phyloP scores from a whole-genome alignment of 495 filamentous ascomycete genomes.

The Paragyromitra xinjiangensis region DNA sequence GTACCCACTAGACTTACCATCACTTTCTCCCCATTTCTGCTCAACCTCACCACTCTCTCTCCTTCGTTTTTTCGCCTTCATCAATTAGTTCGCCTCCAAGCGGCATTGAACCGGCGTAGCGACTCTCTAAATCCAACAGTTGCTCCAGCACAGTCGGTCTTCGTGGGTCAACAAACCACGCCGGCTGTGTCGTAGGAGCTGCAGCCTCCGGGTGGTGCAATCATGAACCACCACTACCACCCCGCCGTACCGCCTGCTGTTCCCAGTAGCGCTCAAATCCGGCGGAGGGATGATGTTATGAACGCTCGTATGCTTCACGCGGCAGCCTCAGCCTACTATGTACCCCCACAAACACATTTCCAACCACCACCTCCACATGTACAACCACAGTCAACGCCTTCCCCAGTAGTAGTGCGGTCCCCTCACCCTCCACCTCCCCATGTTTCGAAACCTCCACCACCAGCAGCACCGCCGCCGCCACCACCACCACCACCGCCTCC shows the following conservation, averaged over 20 bases:
- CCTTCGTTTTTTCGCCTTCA: not conserved
- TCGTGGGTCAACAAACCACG: slow-evolving; percentile 52
- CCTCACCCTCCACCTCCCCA: slow-evolving; percentile 36
- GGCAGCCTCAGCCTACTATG: slow-evolving; percentile 42
- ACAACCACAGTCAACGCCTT: slow-evolving; percentile 25
- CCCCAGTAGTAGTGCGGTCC: slow-evolving; percentile 40
- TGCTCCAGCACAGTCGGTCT: slow-evolving; percentile 54
- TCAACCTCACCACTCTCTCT: not conserved
- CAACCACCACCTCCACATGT: slow-evolving; percentile 27
- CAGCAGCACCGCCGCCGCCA: slow-evolving; percentile 37
- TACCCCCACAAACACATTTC: slow-evolving; percentile 39
- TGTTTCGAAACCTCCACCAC: slow-evolving; percentile 35
- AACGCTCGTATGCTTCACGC: slow-evolving; percentile 42
- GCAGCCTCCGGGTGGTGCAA: slow-evolving; percentile 43
- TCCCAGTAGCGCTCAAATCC: slow-evolving; percentile 45
- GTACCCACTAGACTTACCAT: not conserved
- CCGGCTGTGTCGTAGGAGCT: slow-evolving; percentile 56
- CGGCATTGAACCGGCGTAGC: slow-evolving; percentile 40
- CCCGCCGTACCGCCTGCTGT: slow-evolving; percentile 54
- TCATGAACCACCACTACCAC: slow-evolving; percentile 51
- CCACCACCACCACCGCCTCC: slow-evolving; percentile 30
- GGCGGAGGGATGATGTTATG: slow-evolving; percentile 42
- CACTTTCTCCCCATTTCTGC: not conserved
- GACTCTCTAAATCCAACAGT: slow-evolving; percentile 16
- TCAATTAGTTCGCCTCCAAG: slow-evolving; percentile 1